Evolutionary conservation across 2,329 filamentous ascomycete species (phyloP), one percentile per base, ranked within the genome.

Genomic region (Hansfordia pulvinata): DNA sequence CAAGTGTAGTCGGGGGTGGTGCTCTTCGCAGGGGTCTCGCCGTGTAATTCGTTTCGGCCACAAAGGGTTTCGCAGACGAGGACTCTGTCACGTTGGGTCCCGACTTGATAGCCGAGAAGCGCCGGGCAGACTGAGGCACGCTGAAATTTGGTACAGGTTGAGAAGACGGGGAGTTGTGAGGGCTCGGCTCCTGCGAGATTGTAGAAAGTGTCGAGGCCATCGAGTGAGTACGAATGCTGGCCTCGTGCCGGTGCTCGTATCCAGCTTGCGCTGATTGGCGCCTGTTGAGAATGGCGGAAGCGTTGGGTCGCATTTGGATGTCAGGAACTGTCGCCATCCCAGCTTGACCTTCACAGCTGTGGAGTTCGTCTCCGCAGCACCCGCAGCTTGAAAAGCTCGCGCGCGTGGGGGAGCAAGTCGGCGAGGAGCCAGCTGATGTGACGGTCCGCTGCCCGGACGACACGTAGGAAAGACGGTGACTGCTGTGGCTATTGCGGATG

Each of bases 361-460:
- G 39, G 29, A 13, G 35, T 30, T 57, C 53, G 4, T 54, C 49
- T 4, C 8, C 11, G 11, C 17, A 14, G 14, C 11, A 16, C 6
- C 29, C 29, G n/a, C 50, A 41, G 29, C 49, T 54, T 10, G 49
- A 50, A 30, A 70, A 71, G 28, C 54, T 67, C 19, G 66, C 62
- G 9, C 59, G 53, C 1, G 58, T 59, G 0, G 72, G 71, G 2
- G 71, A 76, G 30, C 54, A 59, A 10, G 65, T 56, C 3, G 68
- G 65, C 0, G 71, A 75, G 1, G 69, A 73, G 17, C 56, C 60
- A 11, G 62, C 58, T 0, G 71, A 75, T 2, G 70, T 75, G 6
- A 69, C 50, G 3, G 72, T 76, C 31, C 66, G 58, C 41, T 75
- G 69, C 6, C 66, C 65, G 5, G 68, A 72, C 2, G 72, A 76